Conservation (phyloP, 2,329 filamentous ascomycete genomes). For the Ophiosphaerella korrae region DNA sequence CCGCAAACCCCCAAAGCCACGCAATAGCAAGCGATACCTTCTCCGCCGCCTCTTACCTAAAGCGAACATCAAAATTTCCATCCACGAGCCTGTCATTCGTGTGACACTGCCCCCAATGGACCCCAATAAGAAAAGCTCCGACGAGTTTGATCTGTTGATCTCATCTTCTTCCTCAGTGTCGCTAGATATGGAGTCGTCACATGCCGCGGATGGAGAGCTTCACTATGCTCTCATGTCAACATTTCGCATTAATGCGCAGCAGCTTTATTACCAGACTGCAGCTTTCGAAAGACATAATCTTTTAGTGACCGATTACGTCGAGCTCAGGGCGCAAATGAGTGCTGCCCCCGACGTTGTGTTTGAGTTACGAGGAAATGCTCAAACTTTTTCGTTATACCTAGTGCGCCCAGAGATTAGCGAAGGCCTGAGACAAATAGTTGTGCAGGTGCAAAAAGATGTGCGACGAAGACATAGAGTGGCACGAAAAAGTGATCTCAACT, state of each 20-base stretch:
- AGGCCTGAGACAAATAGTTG: conserved; percentile 87
- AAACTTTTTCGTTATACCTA: conserved; percentile 88
- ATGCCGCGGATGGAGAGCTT: conserved; percentile 79
- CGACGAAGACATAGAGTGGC: conserved; percentile 39
- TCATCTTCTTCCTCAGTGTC: conserved; percentile 94
- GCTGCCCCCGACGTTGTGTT: conserved; percentile 87
- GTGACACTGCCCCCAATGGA: conserved; percentile 84
- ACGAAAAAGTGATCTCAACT: conserved; percentile 57
- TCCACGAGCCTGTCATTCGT: conserved; percentile 93
- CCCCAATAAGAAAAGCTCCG: conserved; percentile 59
- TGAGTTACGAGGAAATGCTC: conserved; percentile 75
- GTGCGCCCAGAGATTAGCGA: conserved; percentile 91
- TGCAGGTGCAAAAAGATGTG: conserved; percentile 69
- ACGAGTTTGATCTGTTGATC: conserved; percentile 94
- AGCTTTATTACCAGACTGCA: conserved; percentile 92
- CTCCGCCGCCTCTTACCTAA: conserved; percentile 93
- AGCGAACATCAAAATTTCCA: conserved; percentile 90
- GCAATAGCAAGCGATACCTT: conserved; percentile 61
- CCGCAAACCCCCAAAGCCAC: conserved; percentile 29
- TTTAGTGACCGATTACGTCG: conserved; percentile 83
- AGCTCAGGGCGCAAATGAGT: conserved; percentile 82
- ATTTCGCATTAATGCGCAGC: conserved; percentile 81
- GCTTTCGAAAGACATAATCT: conserved; percentile 83
- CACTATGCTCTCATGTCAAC: conserved; percentile 87
- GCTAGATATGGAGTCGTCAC: conserved; percentile 92